Evolutionary conservation across 2,329 filamentous ascomycete genomes (phyloP).

Genomic region (Cercospora canescens): DNA sequence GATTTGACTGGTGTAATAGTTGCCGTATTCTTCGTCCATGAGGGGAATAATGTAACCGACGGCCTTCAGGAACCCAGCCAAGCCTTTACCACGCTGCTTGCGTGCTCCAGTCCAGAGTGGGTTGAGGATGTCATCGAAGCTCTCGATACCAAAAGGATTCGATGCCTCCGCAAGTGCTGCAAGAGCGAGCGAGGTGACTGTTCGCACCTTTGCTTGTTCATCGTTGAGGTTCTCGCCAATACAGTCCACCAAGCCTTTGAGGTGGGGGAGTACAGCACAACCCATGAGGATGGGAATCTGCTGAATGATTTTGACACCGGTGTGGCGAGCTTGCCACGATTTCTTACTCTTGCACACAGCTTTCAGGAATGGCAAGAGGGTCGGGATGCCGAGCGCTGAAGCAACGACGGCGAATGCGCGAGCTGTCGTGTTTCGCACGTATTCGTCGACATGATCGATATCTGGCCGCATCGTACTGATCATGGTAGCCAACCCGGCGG

Average conservation of each 20-base stretch:
- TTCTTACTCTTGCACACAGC: constrained; percentile 98
- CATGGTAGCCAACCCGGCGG: constrained; percentile 95
- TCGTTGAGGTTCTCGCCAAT: constrained; percentile 95
- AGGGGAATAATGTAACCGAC: constrained; percentile 97
- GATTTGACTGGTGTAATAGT: constrained; percentile 97
- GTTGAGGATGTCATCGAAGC: constrained; percentile 96
- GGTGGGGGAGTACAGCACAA: constrained; percentile 89
- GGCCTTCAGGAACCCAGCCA: constrained; percentile 94
- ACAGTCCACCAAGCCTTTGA: constrained; percentile 94
- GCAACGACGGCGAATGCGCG: constrained; percentile 96
- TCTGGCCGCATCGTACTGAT: constrained; percentile 99
- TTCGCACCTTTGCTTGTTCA: constrained; percentile 96
- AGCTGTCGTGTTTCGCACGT: constrained; percentile 96
- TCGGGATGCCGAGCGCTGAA: constrained; percentile 92
- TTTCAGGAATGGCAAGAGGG: constrained; percentile 88
- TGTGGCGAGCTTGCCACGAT: constrained; percentile 97
- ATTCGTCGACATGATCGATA: constrained; percentile 97
- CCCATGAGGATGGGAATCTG: constrained; percentile 99
- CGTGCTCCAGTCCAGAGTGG: constrained; percentile 94
- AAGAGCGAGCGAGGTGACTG: constrained; percentile 91
- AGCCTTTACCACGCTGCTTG: constrained; percentile 93
- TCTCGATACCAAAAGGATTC: constrained; percentile 98
- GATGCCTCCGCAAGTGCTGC: constrained; percentile 93
- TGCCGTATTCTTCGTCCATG: constrained; percentile 99
- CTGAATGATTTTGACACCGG: constrained; percentile 98